Evolutionary conservation across 2,329 filamentous ascomycete genomes (phyloP).

Genomic region (Diaporthe vexans): DNA sequence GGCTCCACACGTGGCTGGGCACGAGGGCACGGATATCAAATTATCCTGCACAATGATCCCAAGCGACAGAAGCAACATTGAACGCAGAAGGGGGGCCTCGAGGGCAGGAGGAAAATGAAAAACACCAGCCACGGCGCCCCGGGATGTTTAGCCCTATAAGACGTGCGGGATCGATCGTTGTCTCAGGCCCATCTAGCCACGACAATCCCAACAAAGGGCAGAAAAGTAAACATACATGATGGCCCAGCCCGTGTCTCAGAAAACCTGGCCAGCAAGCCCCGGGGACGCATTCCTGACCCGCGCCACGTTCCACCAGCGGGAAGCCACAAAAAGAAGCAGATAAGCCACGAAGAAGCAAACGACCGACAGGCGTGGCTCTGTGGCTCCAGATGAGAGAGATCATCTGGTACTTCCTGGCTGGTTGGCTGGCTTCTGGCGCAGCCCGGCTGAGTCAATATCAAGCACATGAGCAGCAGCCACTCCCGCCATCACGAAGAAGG

Average conservation of each 20-base stretch:
- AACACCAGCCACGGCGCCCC: not conserved
- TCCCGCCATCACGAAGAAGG: not conserved
- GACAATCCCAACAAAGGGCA: not conserved
- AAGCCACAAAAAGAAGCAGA: not conserved
- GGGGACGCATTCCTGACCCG: not conserved
- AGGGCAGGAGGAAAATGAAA: not conserved
- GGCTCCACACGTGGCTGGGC: slow-evolving; percentile 64
- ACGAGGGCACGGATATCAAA: slow-evolving; percentile 60
- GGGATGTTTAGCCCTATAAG: slow-evolving; percentile 28
- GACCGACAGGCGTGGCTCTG: not conserved
- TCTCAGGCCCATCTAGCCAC: not conserved
- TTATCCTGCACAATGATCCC: not conserved
- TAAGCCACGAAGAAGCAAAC: no score
- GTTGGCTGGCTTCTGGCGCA: no score
- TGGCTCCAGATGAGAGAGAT: not conserved
- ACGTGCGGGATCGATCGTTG: not conserved
- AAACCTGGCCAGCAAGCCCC: not conserved
- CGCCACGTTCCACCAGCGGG: slow-evolving; percentile 10
- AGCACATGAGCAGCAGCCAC: not conserved
- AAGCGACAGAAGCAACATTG: not conserved
- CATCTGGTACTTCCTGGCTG: not conserved
- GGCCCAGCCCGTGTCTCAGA: slow-evolving; percentile 9
- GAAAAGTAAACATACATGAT: slow-evolving; percentile 1
- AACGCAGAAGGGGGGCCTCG: not conserved
- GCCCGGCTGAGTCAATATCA: not conserved